These are phyloP conservation scores for Aspergillus sclerotiicarbonarius DNA, from an alignment of 495 filamentous ascomycete species.

Conservation along the genomic window DNA sequence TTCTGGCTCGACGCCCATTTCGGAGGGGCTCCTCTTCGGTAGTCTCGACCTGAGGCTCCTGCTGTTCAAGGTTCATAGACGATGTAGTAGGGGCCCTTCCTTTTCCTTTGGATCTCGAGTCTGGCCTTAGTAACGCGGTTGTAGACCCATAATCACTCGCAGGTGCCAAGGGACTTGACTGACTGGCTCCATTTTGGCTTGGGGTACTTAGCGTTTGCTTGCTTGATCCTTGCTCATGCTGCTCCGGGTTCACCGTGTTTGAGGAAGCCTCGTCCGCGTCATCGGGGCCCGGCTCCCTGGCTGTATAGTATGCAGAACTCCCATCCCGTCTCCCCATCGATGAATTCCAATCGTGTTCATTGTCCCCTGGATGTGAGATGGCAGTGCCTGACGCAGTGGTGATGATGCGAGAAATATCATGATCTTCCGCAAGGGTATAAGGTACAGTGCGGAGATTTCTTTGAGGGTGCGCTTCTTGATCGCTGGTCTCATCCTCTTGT, in stretches of 20 bases:
- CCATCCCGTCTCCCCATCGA: constrained; percentile 19
- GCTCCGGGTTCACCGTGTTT: background rate
- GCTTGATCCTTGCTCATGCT: constrained; percentile 1
- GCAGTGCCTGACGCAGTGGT: background rate
- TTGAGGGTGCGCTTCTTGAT: constrained; percentile 2
- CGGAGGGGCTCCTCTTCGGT: constrained; percentile 8
- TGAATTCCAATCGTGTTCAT: constrained; percentile 16
- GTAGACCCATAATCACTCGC: constrained; percentile 41
- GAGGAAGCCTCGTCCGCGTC: constrained; percentile 3
- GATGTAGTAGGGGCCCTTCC: constrained; percentile 22
- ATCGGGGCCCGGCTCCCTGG: constrained; percentile 15
- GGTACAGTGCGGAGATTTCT: constrained; percentile 10
- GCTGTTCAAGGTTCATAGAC: constrained; percentile 28
- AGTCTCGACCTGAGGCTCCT: constrained; percentile 35
- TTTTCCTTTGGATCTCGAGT: constrained; percentile 23
- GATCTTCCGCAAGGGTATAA: constrained; percentile 9
- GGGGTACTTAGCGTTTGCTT: constrained; percentile 20
- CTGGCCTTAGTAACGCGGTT: constrained; percentile 31
- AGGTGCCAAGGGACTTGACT: constrained; percentile 24
- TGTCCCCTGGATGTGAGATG: constrained; percentile 1
- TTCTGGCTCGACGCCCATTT: constrained; percentile 4
- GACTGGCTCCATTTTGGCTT: constrained; percentile 20
- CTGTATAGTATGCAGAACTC: constrained; percentile 23
- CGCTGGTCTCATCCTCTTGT: constrained; percentile 13
- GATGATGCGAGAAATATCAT: constrained; percentile 1